Conservation (phyloP, 495 filamentous ascomycete genomes). For the Hypoxylon lienhwacheense region DNA sequence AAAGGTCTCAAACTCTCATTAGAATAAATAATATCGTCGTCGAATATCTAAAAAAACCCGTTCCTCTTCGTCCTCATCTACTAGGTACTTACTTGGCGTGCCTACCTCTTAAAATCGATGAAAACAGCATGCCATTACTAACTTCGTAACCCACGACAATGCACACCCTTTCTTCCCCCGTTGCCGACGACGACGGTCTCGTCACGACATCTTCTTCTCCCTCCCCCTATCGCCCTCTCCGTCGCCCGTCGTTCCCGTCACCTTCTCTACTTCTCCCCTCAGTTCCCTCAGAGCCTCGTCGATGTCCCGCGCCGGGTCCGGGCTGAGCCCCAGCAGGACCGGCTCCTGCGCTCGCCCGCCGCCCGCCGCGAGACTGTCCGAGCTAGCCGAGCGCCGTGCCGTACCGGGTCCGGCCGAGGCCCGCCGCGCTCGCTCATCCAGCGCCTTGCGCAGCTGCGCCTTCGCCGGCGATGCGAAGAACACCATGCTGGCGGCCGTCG, state of each 20-base stretch:
- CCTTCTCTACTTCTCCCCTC: constrained; percentile 58
- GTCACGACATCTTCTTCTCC: neutral
- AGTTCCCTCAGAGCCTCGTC: constrained; percentile 80
- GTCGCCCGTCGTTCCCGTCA: constrained; percentile 39
- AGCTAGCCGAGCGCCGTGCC: constrained; percentile 39
- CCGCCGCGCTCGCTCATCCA: constrained; percentile 59
- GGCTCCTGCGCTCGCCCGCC: constrained; percentile 47
- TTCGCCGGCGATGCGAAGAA: constrained; percentile 84
- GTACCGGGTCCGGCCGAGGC: constrained; percentile 36
- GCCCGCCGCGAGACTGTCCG: too few species aligned
- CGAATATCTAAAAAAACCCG: too few species aligned
- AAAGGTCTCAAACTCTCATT: too few species aligned
- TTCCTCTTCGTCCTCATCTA: too few species aligned
- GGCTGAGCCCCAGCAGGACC: constrained; percentile 74
- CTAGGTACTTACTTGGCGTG: too few species aligned
- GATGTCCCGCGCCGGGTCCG: constrained; percentile 74
- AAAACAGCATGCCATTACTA: too few species aligned
- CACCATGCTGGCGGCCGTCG: constrained; percentile 61
- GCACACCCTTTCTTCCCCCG: constrained; percentile 11
- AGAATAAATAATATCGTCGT: too few species aligned
- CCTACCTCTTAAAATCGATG: too few species aligned
- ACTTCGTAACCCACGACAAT: too few species aligned
- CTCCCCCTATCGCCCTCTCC: neutral
- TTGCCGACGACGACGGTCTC: neutral
- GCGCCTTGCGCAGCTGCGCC: constrained; percentile 54